Percentiles rank a stretch among this genome's conserved stretches.
Conservation (phyloP, 352 stramenopile genomes). For the Phytophthora vignae region DNA sequence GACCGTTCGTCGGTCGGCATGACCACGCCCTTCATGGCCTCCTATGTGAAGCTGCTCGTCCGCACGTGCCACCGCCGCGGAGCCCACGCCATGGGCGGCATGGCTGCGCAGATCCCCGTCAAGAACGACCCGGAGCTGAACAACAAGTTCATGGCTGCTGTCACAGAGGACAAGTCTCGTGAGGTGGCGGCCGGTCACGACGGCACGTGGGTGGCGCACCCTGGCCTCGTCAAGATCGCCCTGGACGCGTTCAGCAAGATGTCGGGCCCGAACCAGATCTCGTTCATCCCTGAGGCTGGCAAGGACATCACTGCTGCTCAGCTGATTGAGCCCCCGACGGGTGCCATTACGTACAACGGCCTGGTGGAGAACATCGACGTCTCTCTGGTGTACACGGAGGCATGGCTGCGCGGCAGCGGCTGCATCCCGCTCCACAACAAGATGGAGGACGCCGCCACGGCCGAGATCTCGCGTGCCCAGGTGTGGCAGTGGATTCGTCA, state of each 20-base stretch:
- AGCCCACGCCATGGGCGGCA: conserved; percentile 96
- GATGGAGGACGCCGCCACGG: conserved; percentile 96
- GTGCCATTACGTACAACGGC: conserved; percentile 84
- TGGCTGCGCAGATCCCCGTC: conserved; percentile 97
- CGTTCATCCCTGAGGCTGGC: conserved; percentile 58
- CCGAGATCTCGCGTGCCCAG: conserved; percentile 94
- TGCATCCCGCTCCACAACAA: conserved; percentile 96
- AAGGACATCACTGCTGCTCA: conserved; percentile 67
- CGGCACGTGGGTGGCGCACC: conserved; percentile 97
- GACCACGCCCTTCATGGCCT: conserved; percentile 95
- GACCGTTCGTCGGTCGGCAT: conserved; percentile 94
- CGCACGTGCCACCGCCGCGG: conserved; percentile 96
- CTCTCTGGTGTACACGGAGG: conserved; percentile 94
- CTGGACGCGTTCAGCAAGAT: conserved; percentile 96
- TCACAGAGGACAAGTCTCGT: conserved; percentile 92
- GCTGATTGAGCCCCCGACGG: conserved; percentile 68
- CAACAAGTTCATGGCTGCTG: conserved; percentile 89
- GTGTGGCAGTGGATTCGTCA: conserved; percentile 95
- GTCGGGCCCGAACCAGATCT: conserved; percentile 93
- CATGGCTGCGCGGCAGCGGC: conserved; percentile 93
- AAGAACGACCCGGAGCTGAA: conserved; percentile 93
- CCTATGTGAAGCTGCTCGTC: conserved; percentile 96
- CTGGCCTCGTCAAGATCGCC: conserved; percentile 93
- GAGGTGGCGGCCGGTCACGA: conserved; percentile 95
- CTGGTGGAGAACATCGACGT: conserved; percentile 93